phyloP scores from a whole-genome alignment of 495 filamentous ascomycete genomes.

The Mytilinidion resinicola region DNA sequence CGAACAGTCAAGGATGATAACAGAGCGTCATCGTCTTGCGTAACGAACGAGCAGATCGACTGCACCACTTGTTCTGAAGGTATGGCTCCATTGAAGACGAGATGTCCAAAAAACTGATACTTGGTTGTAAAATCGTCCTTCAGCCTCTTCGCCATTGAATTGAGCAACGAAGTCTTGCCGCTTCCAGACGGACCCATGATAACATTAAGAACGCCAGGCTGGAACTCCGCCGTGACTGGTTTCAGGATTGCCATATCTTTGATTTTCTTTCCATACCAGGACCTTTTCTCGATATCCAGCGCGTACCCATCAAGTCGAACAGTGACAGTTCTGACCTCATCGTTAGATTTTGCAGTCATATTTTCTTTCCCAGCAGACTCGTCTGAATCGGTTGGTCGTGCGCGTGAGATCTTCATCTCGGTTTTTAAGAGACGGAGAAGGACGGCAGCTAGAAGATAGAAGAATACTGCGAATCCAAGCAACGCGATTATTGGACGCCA shows the following conservation, averaged over 20 bases:
- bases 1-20: slow-evolving; percentile 67
- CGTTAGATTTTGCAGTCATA: slow-evolving; percentile 43
- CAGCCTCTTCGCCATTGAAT: slow-evolving; percentile 59
- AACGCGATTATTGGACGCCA: slow-evolving; percentile 56
- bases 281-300: slow-evolving; percentile 55
- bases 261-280: slow-evolving; percentile 39
- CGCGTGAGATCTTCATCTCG: slow-evolving; percentile 55
- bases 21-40: slow-evolving; percentile 68
- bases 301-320: slow-evolving; percentile 56
- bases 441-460: slow-evolving; percentile 50
- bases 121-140: slow-evolving; percentile 48
- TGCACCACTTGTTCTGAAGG: slow-evolving; percentile 59
- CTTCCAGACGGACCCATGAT: slow-evolving; percentile 75
- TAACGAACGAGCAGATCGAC: slow-evolving; percentile 67
- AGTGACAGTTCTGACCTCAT: slow-evolving; percentile 50
- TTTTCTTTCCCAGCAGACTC: slow-evolving; percentile 56
- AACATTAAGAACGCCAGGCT: slow-evolving; percentile 59
- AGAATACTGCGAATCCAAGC: slow-evolving; percentile 50
- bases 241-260: slow-evolving; percentile 54
- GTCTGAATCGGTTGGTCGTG: slow-evolving; percentile 50
- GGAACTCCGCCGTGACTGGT: slow-evolving; percentile 55
- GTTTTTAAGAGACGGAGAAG: slow-evolving; percentile 53
- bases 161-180: slow-evolving; percentile 66
- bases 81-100: slow-evolving; percentile 60
- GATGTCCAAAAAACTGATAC: slow-evolving; percentile 51